A percentile compares a stretch with the other conserved stretches of the same genome.
phyloP scores from a whole-genome alignment of 202 grass and related monocot species.

The Panicum hallii region DNA sequence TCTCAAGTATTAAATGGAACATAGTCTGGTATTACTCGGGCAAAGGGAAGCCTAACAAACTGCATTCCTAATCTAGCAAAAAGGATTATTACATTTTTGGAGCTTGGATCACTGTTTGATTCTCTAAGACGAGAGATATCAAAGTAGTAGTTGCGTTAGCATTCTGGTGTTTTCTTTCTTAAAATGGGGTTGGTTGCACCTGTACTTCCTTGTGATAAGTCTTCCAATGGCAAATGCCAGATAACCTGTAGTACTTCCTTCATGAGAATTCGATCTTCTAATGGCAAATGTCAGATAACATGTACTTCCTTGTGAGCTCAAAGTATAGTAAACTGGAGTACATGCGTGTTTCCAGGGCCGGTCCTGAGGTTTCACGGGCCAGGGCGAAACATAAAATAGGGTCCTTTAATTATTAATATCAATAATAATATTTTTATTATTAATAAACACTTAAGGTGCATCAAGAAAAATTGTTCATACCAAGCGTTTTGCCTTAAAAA shows the following conservation, averaged over 20 bases:
- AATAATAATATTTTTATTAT: too few species aligned
- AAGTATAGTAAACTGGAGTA: not conserved
- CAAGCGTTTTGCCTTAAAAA: too few species aligned
- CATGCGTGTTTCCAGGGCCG: not conserved
- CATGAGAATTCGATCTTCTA: not conserved
- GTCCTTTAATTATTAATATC: too few species aligned
- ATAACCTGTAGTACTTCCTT: not conserved
- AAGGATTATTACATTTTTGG: not conserved
- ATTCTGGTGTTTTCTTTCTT: not conserved
- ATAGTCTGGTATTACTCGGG: not conserved
- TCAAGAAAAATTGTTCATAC: too few species aligned
- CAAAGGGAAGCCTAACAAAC: not conserved
- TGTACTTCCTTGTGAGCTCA: not conserved
- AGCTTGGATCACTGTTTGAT: not conserved
- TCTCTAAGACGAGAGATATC: too few species aligned
- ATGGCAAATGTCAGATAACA: not conserved
- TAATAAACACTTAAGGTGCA: too few species aligned
- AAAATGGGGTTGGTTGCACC: not conserved
- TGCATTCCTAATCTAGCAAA: not conserved
- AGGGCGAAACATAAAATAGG: too few species aligned
- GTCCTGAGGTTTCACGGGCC: not conserved
- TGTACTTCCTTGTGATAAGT: not conserved
- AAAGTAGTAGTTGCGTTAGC: not conserved
- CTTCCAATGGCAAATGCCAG: not conserved
- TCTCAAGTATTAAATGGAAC: not conserved